Evolutionary conservation across 2,329 filamentous ascomycete species (phyloP).

Genomic region (Trematosphaeria pertusa): DNA sequence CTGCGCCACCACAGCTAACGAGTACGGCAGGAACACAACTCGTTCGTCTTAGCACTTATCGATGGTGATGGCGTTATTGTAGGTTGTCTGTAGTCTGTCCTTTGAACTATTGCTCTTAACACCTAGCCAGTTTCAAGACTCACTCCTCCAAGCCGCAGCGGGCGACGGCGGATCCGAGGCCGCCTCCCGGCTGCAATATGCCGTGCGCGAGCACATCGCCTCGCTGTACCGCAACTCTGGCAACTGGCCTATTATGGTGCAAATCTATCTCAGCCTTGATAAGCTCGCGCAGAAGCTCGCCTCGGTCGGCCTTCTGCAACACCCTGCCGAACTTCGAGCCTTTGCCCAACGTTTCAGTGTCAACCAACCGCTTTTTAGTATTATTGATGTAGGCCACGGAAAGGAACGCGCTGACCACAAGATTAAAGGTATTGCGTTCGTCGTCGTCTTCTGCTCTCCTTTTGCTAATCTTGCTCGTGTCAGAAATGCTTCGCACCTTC

Average conservation of each 20-base stretch:
- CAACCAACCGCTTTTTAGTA: constrained; percentile 55
- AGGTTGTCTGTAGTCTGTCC: constrained; percentile 22
- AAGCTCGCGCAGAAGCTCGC: constrained; percentile 53
- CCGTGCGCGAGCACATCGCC: constrained; percentile 52
- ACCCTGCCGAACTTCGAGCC: constrained; percentile 47
- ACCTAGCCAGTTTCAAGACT: constrained; percentile 51
- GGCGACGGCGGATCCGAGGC: constrained; percentile 55
- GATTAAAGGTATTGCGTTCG: constrained; percentile 45
- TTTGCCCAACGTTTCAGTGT: constrained; percentile 55
- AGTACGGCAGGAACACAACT: constrained; percentile 39
- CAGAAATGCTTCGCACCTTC: constrained; percentile 56
- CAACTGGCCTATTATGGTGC: constrained; percentile 55
- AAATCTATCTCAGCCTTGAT: constrained; percentile 56
- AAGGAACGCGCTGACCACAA: constrained; percentile 58
- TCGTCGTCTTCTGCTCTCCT: background rate
- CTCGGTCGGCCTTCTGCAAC: constrained; percentile 50
- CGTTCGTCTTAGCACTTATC: constrained; percentile 56
- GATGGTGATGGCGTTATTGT: constrained; percentile 59
- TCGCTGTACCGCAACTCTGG: constrained; percentile 49
- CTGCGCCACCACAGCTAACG: constrained; percentile 8
- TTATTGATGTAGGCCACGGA: constrained; percentile 56
- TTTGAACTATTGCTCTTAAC: constrained; percentile 2
- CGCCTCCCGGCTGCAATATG: constrained; percentile 51
- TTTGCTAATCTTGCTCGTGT: constrained; percentile 11
- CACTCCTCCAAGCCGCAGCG: constrained; percentile 48